phyloP scores from a whole-genome alignment of 176 grass and related monocot species.

The Triticum turgidum region DNA sequence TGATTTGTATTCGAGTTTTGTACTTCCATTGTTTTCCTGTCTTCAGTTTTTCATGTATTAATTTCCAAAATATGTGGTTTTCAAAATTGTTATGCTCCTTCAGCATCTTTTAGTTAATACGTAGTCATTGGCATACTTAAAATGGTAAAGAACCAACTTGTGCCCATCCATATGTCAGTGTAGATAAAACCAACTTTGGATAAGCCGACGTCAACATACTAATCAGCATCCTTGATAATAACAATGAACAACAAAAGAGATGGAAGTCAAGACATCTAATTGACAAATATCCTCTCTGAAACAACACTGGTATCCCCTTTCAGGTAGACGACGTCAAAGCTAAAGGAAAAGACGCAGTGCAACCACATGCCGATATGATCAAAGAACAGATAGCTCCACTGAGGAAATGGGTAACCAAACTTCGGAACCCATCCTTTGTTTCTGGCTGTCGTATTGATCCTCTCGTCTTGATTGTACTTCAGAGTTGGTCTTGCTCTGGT shows the following conservation, averaged over 20 bases:
- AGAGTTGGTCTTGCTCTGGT: not conserved
- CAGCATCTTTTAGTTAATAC: not conserved
- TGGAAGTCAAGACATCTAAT: not conserved
- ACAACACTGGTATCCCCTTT: not conserved
- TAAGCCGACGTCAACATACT: not conserved
- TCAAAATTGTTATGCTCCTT: too few relatives aligned
- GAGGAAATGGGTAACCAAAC: conserved; percentile 63
- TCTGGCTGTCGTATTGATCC: not conserved
- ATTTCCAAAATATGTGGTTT: too few relatives aligned
- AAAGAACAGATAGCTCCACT: conserved; percentile 77
- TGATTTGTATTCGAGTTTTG: too few relatives aligned
- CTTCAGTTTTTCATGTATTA: too few relatives aligned
- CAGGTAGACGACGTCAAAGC: conserved; percentile 69
- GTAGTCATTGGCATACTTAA: not conserved
- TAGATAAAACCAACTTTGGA: not conserved
- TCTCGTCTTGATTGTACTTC: not conserved
- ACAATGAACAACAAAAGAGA: not conserved
- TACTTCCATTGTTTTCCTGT: too few relatives aligned
- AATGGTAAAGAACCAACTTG: too few relatives aligned
- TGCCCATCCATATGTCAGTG: not conserved
- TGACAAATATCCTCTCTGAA: not conserved
- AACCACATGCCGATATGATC: conserved; percentile 61
- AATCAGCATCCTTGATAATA: not conserved
- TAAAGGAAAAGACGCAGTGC: conserved; percentile 68
- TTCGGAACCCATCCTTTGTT: not conserved